Conservation (phyloP, 345 rosid species). For the Eucalyptus dawsonii region DNA sequence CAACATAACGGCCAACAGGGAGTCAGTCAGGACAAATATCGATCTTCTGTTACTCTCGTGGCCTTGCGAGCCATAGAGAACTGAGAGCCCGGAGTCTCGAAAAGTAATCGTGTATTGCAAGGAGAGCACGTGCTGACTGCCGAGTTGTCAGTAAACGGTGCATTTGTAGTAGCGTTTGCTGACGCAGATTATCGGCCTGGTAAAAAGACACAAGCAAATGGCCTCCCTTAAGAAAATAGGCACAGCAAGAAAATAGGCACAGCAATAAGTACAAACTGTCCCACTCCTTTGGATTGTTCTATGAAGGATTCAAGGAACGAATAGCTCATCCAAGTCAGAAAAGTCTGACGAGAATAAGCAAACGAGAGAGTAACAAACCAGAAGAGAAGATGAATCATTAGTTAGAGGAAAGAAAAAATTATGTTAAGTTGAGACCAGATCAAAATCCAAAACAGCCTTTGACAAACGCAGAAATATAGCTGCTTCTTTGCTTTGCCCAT, state of each 20-base stretch:
- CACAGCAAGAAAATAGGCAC: background rate
- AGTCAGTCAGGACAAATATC: background rate
- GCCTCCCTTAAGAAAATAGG: background rate
- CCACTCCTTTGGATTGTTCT: background rate
- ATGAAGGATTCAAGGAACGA: background rate
- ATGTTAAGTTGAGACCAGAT: background rate
- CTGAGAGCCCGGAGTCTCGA: slow-evolving; percentile 70
- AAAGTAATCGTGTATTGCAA: slow-evolving; percentile 60
- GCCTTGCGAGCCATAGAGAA: slow-evolving; percentile 71
- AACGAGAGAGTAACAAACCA: background rate
- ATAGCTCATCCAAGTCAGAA: background rate
- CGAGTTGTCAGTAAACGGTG: slow-evolving; percentile 63
- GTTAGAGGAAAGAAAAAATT: background rate
- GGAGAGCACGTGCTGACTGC: slow-evolving; percentile 69
- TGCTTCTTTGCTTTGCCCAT: background rate
- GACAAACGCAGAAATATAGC: background rate
- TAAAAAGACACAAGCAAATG: background rate
- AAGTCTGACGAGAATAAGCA: background rate
- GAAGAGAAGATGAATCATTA: background rate
- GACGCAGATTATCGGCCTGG: slow-evolving; percentile 69
- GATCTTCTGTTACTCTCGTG: slow-evolving; percentile 23
- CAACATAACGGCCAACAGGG: background rate
- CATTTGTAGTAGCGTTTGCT: slow-evolving; percentile 64
- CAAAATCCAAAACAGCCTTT: background rate
- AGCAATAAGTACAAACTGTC: background rate